Percentiles rank a stretch among this genome's conserved stretches.
Evolutionary conservation across 163 green algal genomes (phyloP).

Genomic region (Coccomyxa subellipsoidea): DNA sequence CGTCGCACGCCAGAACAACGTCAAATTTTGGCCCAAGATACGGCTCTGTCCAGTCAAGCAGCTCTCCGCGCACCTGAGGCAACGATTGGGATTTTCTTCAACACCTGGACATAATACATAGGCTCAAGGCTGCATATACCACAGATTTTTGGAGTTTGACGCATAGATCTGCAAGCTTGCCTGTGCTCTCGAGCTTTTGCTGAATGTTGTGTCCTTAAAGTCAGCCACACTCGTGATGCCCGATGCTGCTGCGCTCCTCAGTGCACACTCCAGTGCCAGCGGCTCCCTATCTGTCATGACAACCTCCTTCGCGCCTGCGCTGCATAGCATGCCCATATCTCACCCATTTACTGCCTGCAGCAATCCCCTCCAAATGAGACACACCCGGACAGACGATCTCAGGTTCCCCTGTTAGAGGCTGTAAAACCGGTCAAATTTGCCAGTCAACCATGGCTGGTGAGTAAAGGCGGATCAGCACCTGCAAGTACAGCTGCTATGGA

Average conservation of each 20-base stretch:
- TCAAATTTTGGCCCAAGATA: constrained; percentile 50
- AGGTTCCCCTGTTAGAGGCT: no score
- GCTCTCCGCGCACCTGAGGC: constrained; percentile 31
- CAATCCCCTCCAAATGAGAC: no score
- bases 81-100: not conserved
- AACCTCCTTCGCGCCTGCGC: constrained; percentile 65
- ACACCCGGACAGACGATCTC: no score
- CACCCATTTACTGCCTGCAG: not conserved
- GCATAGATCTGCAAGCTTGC: not conserved
- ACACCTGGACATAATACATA: not conserved
- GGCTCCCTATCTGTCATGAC: constrained; percentile 80
- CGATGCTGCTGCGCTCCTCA: constrained; percentile 40
- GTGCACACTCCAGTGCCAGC: constrained; percentile 70
- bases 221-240: constrained; percentile 2
- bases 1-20: constrained; percentile 81
- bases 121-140: not conserved
- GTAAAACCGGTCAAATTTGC: no score
- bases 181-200: not conserved
- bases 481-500: constrained; percentile 71
- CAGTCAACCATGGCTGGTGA: no score
- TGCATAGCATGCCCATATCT: not conserved
- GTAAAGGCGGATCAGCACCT: constrained; percentile 37
- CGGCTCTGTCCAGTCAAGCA: constrained; percentile 62
- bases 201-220: not conserved
- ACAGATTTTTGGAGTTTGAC: not conserved